These are phyloP conservation scores for Capsicum baccatum DNA, from an alignment of 257 asterid genomes.

Conservation along the genomic window DNA sequence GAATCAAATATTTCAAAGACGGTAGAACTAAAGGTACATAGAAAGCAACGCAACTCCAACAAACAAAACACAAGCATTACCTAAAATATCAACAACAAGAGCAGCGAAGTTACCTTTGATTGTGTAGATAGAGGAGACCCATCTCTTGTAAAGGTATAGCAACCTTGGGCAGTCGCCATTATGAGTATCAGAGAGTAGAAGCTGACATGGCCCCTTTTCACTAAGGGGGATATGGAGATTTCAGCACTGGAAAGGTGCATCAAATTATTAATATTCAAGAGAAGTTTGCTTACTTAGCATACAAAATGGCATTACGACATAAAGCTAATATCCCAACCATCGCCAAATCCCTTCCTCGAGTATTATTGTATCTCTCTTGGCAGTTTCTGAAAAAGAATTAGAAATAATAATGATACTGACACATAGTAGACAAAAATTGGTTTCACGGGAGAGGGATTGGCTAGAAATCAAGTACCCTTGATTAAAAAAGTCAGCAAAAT, in stretches of 20 bases:
- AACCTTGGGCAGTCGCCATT: conserved; percentile 74
- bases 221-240: conserved; percentile 39
- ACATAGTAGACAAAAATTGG: too few relatives aligned
- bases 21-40: neutral
- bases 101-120: conserved; percentile 50
- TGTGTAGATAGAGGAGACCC: conserved; percentile 81
- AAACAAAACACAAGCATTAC: too few relatives aligned
- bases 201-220: conserved; percentile 54
- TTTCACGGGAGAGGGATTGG: neutral
- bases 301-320: too few relatives aligned
- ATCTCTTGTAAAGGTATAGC: conserved; percentile 85
- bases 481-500: conserved; percentile 76
- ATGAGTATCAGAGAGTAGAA: conserved; percentile 79
- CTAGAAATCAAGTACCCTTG: conserved; percentile 45
- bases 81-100: neutral
- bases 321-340: too few relatives aligned
- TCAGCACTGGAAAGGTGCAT: neutral
- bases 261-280: too few relatives aligned
- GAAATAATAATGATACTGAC: too few relatives aligned
- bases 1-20: neutral
- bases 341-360: too few relatives aligned
- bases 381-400: too few relatives aligned
- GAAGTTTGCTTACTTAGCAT: too few relatives aligned
- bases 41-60: neutral
- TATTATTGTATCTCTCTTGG: too few relatives aligned